These are phyloP conservation scores for Austropuccinia psidii DNA, from an alignment of 1,284 basidiomycete genomes.

Conservation along the genomic window DNA sequence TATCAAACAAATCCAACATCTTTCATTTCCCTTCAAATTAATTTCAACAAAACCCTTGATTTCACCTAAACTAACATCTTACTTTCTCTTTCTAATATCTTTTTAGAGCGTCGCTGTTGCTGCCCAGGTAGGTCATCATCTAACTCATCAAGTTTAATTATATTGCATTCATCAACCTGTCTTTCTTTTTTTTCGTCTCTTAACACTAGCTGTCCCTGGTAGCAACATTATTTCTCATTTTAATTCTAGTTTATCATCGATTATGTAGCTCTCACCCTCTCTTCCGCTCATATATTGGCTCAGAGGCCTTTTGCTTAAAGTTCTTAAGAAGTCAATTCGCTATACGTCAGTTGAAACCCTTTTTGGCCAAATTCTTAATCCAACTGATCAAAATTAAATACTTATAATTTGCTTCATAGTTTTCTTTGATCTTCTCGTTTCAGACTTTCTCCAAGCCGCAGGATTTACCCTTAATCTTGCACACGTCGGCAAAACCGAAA, in stretches of 20 bases:
- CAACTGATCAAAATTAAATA: no score
- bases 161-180: background rate
- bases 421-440: constrained; percentile 21
- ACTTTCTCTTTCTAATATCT: background rate
- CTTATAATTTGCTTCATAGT: background rate
- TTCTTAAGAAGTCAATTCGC: constrained; percentile 35
- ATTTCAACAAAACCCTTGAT: background rate
- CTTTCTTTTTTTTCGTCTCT: background rate
- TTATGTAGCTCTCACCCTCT: constrained; percentile 9
- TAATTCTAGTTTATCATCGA: constrained; percentile 13
- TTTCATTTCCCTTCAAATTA: background rate
- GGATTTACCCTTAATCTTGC: constrained; percentile 32
- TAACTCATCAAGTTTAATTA: background rate
- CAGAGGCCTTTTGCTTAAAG: constrained; percentile 29
- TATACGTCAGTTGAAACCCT: constrained; percentile 5
- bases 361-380: background rate
- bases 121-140: constrained; percentile 16
- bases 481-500: background rate
- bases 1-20: background rate
- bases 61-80: background rate
- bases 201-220: constrained; percentile 20
- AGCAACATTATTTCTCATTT: constrained; percentile 15
- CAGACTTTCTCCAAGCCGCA: constrained; percentile 25
- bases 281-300: constrained; percentile 5
- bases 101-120: constrained; percentile 20